Conservation (phyloP, 192 early-diverging fungal species). For the Linnemannia schmuckeri region DNA sequence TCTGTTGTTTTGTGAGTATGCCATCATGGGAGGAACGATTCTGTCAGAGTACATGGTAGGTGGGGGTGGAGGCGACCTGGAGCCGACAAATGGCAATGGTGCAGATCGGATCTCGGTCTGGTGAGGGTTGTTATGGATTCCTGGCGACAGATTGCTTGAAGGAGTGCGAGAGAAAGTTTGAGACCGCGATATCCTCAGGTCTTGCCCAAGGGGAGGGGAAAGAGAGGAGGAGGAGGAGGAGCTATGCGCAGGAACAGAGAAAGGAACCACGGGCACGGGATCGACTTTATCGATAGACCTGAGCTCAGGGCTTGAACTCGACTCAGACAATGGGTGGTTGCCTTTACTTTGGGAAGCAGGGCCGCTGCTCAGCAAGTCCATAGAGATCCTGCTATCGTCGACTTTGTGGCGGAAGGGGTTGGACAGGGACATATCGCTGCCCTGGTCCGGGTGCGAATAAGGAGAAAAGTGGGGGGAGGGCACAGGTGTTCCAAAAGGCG, state of each 20-base stretch:
- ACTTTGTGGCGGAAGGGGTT: constrained; percentile 28
- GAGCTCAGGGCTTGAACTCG: background rate
- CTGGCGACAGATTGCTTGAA: background rate
- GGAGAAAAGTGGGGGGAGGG: constrained; percentile 34
- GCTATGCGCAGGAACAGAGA: background rate
- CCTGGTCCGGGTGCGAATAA: constrained; percentile 34
- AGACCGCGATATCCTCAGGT: constrained; percentile 20
- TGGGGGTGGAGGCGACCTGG: constrained; percentile 30
- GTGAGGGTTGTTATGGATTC: background rate
- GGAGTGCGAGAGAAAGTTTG: background rate
- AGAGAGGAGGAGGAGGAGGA: background rate
- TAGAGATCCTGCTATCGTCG: constrained; percentile 5
- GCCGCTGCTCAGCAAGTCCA: constrained; percentile 20
- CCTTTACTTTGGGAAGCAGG: background rate
- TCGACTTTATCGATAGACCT: constrained; percentile 3
- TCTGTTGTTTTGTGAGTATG: background rate
- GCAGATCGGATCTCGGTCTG: background rate
- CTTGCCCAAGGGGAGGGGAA: background rate
- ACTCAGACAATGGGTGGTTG: background rate
- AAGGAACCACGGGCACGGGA: background rate
- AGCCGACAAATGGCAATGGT: constrained; percentile 11
- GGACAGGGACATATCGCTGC: constrained; percentile 35
- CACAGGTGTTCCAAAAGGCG: constrained; percentile 10
- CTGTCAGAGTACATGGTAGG: constrained; percentile 4
- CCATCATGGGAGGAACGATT: constrained; percentile 1